These are phyloP conservation scores for Penicillium aurantiogriseum DNA, from an alignment of 2,329 filamentous ascomycete species.

Conservation along the genomic window DNA sequence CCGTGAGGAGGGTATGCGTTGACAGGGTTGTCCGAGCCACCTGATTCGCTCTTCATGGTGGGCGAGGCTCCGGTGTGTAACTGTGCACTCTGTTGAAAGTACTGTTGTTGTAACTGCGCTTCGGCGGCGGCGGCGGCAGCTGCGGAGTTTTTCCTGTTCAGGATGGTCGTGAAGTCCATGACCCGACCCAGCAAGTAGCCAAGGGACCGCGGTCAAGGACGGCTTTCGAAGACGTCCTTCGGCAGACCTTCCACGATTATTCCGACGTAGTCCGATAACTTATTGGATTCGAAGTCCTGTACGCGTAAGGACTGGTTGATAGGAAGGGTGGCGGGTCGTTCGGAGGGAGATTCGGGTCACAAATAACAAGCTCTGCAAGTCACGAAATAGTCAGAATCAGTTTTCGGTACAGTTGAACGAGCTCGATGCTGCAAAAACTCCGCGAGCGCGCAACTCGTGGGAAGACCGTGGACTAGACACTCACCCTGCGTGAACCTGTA, in stretches of 20 bases:
- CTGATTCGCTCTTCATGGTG: slow-evolving; percentile 60
- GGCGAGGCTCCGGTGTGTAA: slow-evolving; percentile 45
- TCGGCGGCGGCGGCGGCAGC: slow-evolving; percentile 44
- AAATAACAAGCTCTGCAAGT: not conserved
- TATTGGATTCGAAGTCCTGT: slow-evolving; percentile 9
- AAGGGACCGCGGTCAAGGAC: slow-evolving; percentile 34
- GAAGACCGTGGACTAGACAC: not conserved
- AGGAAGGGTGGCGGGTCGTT: not conserved
- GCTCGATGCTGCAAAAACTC: not conserved
- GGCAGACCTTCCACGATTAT: slow-evolving; percentile 7
- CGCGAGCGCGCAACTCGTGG: not conserved
- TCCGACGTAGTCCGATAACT: not conserved
- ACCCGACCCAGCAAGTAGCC: slow-evolving; percentile 37
- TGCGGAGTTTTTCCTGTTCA: slow-evolving; percentile 51
- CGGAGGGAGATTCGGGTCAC: not conserved
- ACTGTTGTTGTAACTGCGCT: slow-evolving; percentile 47
- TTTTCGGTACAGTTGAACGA: not conserved
- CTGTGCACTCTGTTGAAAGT: slow-evolving; percentile 42
- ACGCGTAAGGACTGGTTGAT: not conserved
- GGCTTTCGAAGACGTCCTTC: slow-evolving; percentile 22
- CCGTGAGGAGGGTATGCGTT: slow-evolving; percentile 58
- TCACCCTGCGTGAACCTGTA: slow-evolving; percentile 11
- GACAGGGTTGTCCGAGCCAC: slow-evolving; percentile 56
- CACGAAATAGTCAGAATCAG: not conserved
- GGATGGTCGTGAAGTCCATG: slow-evolving; percentile 55